phyloP scores from a whole-genome alignment of 768 basidiomycete genomes.

The Boletus reticuloceps region DNA sequence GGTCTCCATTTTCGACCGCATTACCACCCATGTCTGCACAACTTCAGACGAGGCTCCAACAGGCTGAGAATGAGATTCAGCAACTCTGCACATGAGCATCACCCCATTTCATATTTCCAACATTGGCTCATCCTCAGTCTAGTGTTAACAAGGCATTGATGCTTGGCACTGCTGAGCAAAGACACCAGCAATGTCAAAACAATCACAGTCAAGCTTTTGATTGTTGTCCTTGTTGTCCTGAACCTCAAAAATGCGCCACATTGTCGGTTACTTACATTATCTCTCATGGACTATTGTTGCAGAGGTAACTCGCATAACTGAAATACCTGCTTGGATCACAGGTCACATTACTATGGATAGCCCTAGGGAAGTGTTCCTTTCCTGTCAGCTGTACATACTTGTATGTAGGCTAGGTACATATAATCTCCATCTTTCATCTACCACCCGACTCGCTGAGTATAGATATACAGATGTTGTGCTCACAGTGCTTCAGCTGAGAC shows the following conservation, averaged over 20 bases:
- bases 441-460: too few species aligned
- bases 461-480: too few species aligned
- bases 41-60: slow-evolving; percentile 71
- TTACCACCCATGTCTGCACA: slow-evolving; percentile 65
- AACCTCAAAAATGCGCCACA: slow-evolving; percentile 24
- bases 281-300: slow-evolving; percentile 36
- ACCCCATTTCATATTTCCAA: background rate
- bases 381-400: too few species aligned
- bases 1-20: slow-evolving; percentile 84
- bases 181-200: slow-evolving; percentile 54
- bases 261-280: slow-evolving; percentile 38
- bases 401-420: too few species aligned
- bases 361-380: too few species aligned
- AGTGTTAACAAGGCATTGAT: slow-evolving; percentile 80
- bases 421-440: too few species aligned
- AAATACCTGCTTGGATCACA: slow-evolving; percentile 56
- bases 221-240: slow-evolving; percentile 27
- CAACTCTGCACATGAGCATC: slow-evolving; percentile 60
- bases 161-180: slow-evolving; percentile 77
- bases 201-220: slow-evolving; percentile 44
- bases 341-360: slow-evolving; percentile 46
- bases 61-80: slow-evolving; percentile 76
- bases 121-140: background rate
- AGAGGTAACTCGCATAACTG: slow-evolving; percentile 38
- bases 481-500: too few species aligned